phyloP scores from a whole-genome alignment of 2,329 filamentous ascomycete species.

The Penicillium sclerotigenum region DNA sequence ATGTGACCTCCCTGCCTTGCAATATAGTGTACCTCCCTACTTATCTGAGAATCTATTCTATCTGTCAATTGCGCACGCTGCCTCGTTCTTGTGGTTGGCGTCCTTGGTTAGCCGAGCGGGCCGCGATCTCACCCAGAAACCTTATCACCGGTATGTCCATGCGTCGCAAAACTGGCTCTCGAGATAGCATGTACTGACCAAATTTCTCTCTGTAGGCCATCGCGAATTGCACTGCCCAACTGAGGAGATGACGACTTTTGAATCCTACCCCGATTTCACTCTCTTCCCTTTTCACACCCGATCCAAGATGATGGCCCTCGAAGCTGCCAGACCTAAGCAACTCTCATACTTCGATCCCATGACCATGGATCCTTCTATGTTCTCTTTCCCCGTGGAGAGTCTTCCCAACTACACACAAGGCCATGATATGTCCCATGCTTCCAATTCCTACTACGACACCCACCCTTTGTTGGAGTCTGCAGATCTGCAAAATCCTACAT shows the following conservation, averaged over 20 bases:
- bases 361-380: slow-evolving; percentile 36
- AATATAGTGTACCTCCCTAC: not conserved
- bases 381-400: slow-evolving; percentile 29
- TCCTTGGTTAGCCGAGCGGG: slow-evolving; percentile 22
- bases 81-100: slow-evolving; percentile 16
- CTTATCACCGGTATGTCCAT: slow-evolving; percentile 20
- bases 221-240: not conserved
- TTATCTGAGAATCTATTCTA: not conserved
- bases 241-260: slow-evolving; percentile 11
- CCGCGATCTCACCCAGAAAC: slow-evolving; percentile 22
- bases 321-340: slow-evolving; percentile 31
- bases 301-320: slow-evolving; percentile 34
- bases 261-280: slow-evolving; percentile 13
- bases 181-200: not conserved
- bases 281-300: slow-evolving; percentile 8
- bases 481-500: slow-evolving; percentile 26
- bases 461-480: slow-evolving; percentile 28
- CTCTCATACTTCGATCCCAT: slow-evolving; percentile 29
- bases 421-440: slow-evolving; percentile 18
- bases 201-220: not conserved
- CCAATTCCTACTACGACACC: slow-evolving; percentile 31
- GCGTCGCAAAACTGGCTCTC: not conserved
- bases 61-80: slow-evolving; percentile 17
- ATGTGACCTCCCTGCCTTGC: slow-evolving; percentile 14
- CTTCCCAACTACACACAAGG: slow-evolving; percentile 24